These are phyloP conservation scores for Lactarius sp. DNA, from an alignment of 768 basidiomycete species.

Conservation along the genomic window DNA sequence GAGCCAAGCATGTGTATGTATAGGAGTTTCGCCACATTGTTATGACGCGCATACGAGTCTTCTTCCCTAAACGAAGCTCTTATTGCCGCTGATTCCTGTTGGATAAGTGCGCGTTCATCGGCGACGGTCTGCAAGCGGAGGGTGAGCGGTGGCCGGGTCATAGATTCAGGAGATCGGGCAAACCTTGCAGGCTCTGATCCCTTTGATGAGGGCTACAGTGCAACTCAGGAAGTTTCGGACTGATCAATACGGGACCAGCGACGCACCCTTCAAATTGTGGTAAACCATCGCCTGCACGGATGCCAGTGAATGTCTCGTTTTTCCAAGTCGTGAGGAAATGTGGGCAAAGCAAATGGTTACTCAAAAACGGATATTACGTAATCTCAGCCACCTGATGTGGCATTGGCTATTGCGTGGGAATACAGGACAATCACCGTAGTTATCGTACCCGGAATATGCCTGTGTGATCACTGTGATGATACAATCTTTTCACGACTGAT, in stretches of 20 bases:
- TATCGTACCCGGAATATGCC: too few relatives aligned
- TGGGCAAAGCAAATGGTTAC: not conserved
- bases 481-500: too few relatives aligned
- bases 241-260: not conserved
- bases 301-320: not conserved
- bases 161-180: not conserved
- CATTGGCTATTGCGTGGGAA: too few relatives aligned
- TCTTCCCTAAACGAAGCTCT: conserved; percentile 96
- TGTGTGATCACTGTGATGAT: too few relatives aligned
- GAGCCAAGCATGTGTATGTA: conserved; percentile 99
- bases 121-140: conserved; percentile 74
- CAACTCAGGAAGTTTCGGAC: conserved; percentile 29
- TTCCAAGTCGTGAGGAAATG: not conserved
- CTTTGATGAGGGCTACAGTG: conserved; percentile 86
- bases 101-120: conserved; percentile 94
- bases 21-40: conserved; percentile 96
- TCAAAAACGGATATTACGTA: not conserved
- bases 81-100: conserved; percentile 96
- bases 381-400: not conserved
- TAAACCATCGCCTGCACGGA: conserved; percentile 53
- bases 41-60: conserved; percentile 90
- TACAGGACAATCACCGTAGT: too few relatives aligned
- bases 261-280: conserved; percentile 79
- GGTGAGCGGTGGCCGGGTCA: conserved; percentile 11
- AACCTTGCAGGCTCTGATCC: conserved; percentile 94